Conservation (phyloP, 495 filamentous ascomycete species). For the Evansstolkia leycettana region DNA sequence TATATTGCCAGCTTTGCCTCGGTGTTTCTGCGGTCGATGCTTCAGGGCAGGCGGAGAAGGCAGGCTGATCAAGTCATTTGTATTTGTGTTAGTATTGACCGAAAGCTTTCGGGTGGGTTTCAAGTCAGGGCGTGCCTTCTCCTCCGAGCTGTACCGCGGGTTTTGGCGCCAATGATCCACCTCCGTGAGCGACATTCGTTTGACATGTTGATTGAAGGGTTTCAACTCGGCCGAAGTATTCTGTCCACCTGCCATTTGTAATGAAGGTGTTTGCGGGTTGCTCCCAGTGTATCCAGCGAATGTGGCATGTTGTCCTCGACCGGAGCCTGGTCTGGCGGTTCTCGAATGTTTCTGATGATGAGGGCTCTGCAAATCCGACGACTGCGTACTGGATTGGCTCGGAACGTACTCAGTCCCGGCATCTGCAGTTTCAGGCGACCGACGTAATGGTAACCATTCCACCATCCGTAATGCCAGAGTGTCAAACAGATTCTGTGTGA, state of each 20-base stretch:
- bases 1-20: slow-evolving; percentile 18
- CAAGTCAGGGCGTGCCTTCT: slow-evolving; percentile 19
- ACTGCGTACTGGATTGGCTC: slow-evolving; percentile 1
- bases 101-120: slow-evolving; percentile 20
- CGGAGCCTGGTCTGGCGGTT: slow-evolving; percentile 5
- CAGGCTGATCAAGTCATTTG: slow-evolving; percentile 17
- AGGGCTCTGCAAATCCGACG: slow-evolving; percentile 7
- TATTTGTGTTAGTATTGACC: slow-evolving; percentile 13
- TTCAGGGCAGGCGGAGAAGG: slow-evolving; percentile 32
- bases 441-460: slow-evolving; percentile 57
- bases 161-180: slow-evolving; percentile 24
- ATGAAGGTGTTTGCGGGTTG: slow-evolving; percentile 23
- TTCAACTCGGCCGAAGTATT: slow-evolving; percentile 25
- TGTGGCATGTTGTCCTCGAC: slow-evolving; percentile 4
- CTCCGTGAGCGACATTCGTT: slow-evolving; percentile 28
- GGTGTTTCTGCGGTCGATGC: slow-evolving; percentile 32
- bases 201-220: slow-evolving; percentile 26
- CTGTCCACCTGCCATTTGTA: slow-evolving; percentile 12
- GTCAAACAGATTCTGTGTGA: slow-evolving; percentile 71
- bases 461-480: slow-evolving; percentile 67
- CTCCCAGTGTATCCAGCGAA: not conserved
- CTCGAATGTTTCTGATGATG: slow-evolving; percentile 2
- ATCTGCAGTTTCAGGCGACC: slow-evolving; percentile 15
- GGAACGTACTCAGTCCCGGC: slow-evolving; percentile 3
- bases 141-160: slow-evolving; percentile 19